Evolutionary conservation across 2,329 filamentous ascomycete species (phyloP), one percentile per base, ranked within the genome.

Genomic region (Ceratocystis harringtonii): DNA sequence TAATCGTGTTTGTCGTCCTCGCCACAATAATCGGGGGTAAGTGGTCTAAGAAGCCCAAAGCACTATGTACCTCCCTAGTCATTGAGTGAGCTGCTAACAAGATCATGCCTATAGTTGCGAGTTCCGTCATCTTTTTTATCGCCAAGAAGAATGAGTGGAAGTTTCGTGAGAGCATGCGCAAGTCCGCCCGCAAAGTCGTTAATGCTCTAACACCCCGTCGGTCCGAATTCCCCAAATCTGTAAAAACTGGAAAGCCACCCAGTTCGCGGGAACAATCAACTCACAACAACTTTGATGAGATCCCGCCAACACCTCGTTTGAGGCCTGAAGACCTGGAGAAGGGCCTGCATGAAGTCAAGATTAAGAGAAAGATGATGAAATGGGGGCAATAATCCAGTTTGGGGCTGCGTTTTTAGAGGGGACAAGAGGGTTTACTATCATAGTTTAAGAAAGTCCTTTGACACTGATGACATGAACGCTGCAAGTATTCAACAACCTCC

Each of bases 61-160:
- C 10, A 41, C 10, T 12, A 12, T 41, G 10, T 41, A 12, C 8
- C 36, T 41, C 3, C 36, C 36, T 41, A 8, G 8, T 41, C 36
- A 41, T 41, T 41, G 36, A 12, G 8, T 41, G 10, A 12, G 19
- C n/a, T 28, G 43, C 50, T 69, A 32, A 69, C 60, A 65, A 69
- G 67, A n/a, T 62, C 22, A 44, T 28, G 25, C 6, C 25, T 70
- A 67, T 69, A 88, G 87, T 86, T 68, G 79, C 79, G 25, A 86
- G 81, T 43, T 82, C 84, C 2, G 76, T 84, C 1, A 82, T 94
- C 32, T 95, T 88, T 77, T 90, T 86, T 74, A 73, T 92, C 45
- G 88, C 90, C 65, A 94, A 94, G 79, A 91, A 90, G 77, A 84
- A 86, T 60, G 88, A 92, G 74, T 94, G 90, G 90, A 88, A 85